Evolutionary conservation across 129 eudicot species (phyloP).

Genomic region (Rutidosis leptorrhynchoides): DNA sequence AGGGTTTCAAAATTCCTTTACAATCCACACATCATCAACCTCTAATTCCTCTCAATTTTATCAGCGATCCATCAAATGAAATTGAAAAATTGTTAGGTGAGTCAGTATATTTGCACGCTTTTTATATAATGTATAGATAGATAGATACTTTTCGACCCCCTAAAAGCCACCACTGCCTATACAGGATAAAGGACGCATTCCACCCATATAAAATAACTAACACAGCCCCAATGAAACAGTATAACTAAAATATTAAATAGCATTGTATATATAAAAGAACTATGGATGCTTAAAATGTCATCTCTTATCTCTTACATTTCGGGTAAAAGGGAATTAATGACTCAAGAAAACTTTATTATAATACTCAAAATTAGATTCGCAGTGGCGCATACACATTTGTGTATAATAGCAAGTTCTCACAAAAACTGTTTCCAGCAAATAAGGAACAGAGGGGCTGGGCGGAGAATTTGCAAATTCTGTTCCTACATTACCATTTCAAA

Average conservation of each 20-base stretch:
- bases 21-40: too few species aligned
- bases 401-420: background rate
- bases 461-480: background rate
- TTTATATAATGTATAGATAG: too few species aligned
- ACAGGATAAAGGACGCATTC: background rate
- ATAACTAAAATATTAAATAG: background rate
- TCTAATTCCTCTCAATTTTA: too few species aligned
- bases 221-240: background rate
- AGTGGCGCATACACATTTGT: background rate
- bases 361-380: background rate
- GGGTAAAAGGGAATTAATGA: too few species aligned
- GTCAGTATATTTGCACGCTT: too few species aligned
- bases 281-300: background rate
- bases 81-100: too few species aligned
- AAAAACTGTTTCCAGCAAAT: background rate
- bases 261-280: background rate
- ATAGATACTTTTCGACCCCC: too few species aligned
- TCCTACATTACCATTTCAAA: background rate
- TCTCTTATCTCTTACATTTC: background rate
- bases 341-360: too few species aligned
- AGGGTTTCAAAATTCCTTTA: too few species aligned
- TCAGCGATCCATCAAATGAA: too few species aligned
- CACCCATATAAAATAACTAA: background rate
- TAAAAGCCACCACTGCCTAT: too few species aligned
- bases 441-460: background rate